A percentile compares a stretch with the other conserved stretches of the same genome.
Conservation (phyloP, 2,329 filamentous ascomycete genomes). For the Ilyonectria mors-panacis region DNA sequence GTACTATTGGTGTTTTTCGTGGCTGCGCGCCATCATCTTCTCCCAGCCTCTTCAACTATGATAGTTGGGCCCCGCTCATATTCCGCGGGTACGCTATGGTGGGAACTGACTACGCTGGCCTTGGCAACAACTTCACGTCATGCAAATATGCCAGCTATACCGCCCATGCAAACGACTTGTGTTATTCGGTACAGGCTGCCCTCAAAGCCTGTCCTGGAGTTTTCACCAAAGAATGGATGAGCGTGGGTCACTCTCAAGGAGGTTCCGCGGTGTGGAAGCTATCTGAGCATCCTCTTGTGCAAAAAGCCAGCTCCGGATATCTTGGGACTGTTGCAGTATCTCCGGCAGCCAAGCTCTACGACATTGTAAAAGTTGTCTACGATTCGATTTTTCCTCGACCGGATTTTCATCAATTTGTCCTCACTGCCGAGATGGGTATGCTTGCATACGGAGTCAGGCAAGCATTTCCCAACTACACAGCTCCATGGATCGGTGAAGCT, state of each 20-base stretch:
- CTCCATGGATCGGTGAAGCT: no score
- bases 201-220: constrained; percentile 1
- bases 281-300: constrained; percentile 1
- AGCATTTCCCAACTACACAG: no score
- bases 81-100: constrained; percentile 36
- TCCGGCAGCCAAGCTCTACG: no score
- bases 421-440: no score
- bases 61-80: constrained; percentile 31
- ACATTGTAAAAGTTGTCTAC: no score
- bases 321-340: no score
- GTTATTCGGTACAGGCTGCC: constrained; percentile 32
- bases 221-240: constrained; percentile 20
- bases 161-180: constrained; percentile 33
- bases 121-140: constrained; percentile 39
- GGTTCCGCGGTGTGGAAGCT: constrained; percentile 23
- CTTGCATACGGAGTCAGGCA: no score
- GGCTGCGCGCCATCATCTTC: constrained; percentile 37
- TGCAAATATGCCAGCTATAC: constrained; percentile 38
- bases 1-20: constrained; percentile 31
- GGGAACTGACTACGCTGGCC: constrained; percentile 42
- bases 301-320: no score
- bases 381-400: no score
- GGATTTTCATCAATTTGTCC: no score
- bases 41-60: constrained; percentile 31
- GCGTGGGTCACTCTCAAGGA: constrained; percentile 29